A percentile compares a stretch with the other conserved stretches of the same genome.
phyloP scores from a whole-genome alignment of 1,284 basidiomycete genomes.

The Pseudozyma sp. region DNA sequence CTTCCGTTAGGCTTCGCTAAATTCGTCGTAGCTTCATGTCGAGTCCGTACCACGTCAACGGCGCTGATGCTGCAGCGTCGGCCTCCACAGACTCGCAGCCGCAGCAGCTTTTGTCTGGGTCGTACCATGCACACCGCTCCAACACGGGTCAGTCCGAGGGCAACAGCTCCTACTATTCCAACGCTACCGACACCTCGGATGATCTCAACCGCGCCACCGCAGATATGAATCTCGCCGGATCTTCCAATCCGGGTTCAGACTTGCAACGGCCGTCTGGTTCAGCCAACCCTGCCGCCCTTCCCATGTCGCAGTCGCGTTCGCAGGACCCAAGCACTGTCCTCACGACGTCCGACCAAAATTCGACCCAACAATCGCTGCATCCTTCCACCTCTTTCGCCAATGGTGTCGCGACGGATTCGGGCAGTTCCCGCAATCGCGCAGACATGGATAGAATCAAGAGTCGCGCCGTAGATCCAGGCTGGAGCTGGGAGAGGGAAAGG shows the following conservation, averaged over 20 bases:
- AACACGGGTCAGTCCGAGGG: constrained; percentile 35
- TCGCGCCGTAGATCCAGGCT: constrained; percentile 50
- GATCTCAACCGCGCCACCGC: constrained; percentile 26
- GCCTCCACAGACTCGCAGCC: constrained; percentile 3
- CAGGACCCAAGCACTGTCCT: constrained; percentile 2
- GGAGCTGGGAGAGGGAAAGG: constrained; percentile 51
- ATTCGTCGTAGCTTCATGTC: constrained; percentile 10
- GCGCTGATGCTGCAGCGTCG: constrained; percentile 2
- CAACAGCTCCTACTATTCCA: constrained; percentile 31
- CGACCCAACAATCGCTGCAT: constrained; percentile 15
- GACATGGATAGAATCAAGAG: constrained; percentile 54
- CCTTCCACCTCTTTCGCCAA: constrained; percentile 40
- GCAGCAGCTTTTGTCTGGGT: constrained; percentile 1
- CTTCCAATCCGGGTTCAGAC: background rate
- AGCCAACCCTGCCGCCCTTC: background rate
- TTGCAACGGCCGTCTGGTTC: constrained; percentile 5
- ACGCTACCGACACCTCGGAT: constrained; percentile 10
- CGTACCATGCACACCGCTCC: constrained; percentile 28
- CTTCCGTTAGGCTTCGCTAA: background rate
- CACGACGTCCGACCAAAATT: background rate
- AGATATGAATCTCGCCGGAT: constrained; percentile 10
- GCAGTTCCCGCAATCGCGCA: constrained; percentile 31
- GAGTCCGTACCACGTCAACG: constrained; percentile 8
- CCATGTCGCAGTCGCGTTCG: constrained; percentile 26
- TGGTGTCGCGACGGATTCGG: constrained; percentile 9